Evolutionary conservation across 1,139 yeast genomes (phyloP).

Genomic region (Trichomonascaceae sp.): DNA sequence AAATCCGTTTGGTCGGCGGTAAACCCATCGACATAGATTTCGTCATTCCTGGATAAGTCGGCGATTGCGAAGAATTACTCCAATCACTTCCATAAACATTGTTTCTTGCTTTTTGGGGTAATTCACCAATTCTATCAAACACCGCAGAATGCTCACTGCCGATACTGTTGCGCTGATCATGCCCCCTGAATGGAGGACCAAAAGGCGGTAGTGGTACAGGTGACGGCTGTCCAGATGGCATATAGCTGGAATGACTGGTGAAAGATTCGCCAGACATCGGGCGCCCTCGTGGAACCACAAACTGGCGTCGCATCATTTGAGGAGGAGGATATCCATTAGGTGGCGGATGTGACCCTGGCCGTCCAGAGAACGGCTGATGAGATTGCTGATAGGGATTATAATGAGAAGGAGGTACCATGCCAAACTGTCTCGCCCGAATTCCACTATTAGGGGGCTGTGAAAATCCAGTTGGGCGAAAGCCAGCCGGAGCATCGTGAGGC

Average conservation of each 20-base stretch:
- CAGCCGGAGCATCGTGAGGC: not conserved
- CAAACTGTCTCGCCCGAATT: not conserved
- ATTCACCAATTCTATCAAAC: not conserved
- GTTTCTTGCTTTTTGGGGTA: not conserved
- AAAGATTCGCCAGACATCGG: not conserved
- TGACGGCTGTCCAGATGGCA: conserved; percentile 1
- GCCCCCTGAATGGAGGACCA: conserved; percentile 2
- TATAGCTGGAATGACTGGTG: conserved; percentile 2
- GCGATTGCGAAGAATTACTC: not conserved
- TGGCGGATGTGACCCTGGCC: not conserved
- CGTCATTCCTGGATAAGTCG: not conserved
- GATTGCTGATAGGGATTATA: not conserved
- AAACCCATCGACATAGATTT: not conserved
- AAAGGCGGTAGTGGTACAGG: conserved; percentile 2
- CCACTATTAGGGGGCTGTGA: not conserved
- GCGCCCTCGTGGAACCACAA: conserved; percentile 6
- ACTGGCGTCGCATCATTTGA: conserved; percentile 7
- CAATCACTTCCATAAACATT: conserved; percentile 7
- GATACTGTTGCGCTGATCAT: not conserved
- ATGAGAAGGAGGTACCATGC: not conserved
- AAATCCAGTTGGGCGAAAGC: not conserved
- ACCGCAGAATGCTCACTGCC: conserved; percentile 2
- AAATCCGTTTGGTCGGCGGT: not conserved
- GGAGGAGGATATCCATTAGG: not conserved
- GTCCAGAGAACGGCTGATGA: not conserved